These are phyloP conservation scores for Neolentinus lepideus DNA, from an alignment of 1,284 basidiomycete genomes.

Conservation along the genomic window DNA sequence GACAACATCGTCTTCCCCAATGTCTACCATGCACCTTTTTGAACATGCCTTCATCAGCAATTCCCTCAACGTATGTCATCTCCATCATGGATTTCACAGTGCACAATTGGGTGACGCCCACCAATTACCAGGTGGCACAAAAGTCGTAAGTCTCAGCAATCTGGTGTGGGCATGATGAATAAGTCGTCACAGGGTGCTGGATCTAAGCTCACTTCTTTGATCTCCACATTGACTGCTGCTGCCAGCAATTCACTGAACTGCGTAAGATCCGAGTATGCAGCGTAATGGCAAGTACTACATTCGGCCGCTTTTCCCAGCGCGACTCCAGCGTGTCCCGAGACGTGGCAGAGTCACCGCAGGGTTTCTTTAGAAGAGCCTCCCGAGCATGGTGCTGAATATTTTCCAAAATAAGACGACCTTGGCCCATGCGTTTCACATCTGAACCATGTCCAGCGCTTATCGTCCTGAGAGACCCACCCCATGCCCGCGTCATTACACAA, in stretches of 20 bases:
- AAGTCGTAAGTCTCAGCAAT: neutral
- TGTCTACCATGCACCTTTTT: too few species aligned
- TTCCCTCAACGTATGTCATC: too few species aligned
- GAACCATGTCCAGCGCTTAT: too few species aligned
- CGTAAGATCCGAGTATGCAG: neutral
- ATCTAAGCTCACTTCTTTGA: neutral
- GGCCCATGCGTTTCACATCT: neutral
- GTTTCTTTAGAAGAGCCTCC: neutral
- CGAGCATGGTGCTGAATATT: neutral
- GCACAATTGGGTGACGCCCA: too few species aligned
- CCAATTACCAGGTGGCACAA: neutral
- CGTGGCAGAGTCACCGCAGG: neutral
- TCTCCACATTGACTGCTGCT: neutral
- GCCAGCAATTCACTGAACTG: neutral
- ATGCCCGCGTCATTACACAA: neutral
- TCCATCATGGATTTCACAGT: too few species aligned
- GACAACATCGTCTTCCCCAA: too few species aligned
- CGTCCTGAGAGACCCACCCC: too few species aligned
- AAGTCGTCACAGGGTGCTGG: neutral
- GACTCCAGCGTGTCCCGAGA: neutral
- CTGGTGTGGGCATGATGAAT: neutral
- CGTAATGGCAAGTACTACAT: constrained; percentile 10
- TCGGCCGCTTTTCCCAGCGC: neutral
- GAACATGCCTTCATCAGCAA: too few species aligned
- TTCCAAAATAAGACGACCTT: neutral